Percentiles rank a stretch among this genome's conserved stretches.
These are phyloP conservation scores for Moricandia moricandioides DNA, from an alignment of 345 rosid genomes.

Conservation along the genomic window DNA sequence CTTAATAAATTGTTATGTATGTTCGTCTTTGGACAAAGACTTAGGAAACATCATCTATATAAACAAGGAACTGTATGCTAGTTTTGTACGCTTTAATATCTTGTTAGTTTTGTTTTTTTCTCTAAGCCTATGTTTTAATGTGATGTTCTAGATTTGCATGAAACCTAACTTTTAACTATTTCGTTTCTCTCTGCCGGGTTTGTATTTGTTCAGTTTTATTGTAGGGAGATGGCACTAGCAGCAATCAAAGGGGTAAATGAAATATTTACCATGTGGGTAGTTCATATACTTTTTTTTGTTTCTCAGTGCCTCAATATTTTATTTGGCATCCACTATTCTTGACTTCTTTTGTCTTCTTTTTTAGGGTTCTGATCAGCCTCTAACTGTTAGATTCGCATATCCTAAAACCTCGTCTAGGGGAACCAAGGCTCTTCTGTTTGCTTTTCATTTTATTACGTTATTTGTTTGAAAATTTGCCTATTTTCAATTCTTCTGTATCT, in stretches of 20 bases:
- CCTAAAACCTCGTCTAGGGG: conserved; percentile 70
- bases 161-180: neutral
- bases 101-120: conserved; percentile 1
- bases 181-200: conserved; percentile 54
- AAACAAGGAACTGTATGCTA: neutral
- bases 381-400: conserved; percentile 73
- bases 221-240: conserved; percentile 77
- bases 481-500: neutral
- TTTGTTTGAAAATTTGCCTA: conserved; percentile 3
- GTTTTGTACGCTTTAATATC: neutral
- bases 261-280: conserved; percentile 69
- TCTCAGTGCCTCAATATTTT: neutral
- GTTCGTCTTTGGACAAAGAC: neutral
- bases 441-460: neutral
- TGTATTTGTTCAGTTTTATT: conserved; percentile 73
- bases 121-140: neutral
- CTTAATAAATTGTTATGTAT: neutral
- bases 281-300: conserved; percentile 19
- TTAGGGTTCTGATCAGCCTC: conserved; percentile 86
- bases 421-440: conserved; percentile 52
- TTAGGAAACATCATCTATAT: neutral
- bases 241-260: conserved; percentile 81
- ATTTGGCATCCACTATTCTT: conserved; percentile 18
- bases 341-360: conserved; percentile 16
- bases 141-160: neutral